These are phyloP conservation scores for Schizosaccharomyces osmophilus DNA, from an alignment of 805 yeast species.

Conservation along the genomic window DNA sequence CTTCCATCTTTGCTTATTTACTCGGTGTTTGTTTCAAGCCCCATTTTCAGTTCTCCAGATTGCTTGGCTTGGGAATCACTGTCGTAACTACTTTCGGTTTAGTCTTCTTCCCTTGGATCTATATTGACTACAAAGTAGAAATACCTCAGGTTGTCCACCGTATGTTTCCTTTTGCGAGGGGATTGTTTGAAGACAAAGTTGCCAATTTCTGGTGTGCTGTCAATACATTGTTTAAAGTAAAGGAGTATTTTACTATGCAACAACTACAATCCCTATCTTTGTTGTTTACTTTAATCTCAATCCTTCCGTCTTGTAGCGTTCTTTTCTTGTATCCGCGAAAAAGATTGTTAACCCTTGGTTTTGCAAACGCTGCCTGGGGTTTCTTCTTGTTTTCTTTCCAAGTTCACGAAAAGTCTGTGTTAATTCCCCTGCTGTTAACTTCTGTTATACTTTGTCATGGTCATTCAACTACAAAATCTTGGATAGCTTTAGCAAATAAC, in stretches of 20 bases:
- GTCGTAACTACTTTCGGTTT: conserved; percentile 30
- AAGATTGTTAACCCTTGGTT: conserved; percentile 41
- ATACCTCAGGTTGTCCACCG: conserved; percentile 30
- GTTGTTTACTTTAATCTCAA: conserved; percentile 17
- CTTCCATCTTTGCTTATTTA: conserved; percentile 61
- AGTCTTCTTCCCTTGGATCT: conserved; percentile 32
- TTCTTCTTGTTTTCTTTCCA: conserved; percentile 81
- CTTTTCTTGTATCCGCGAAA: conserved; percentile 26
- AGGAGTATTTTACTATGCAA: conserved; percentile 24
- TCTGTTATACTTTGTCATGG: conserved; percentile 32
- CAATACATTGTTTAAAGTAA: conserved; percentile 53
- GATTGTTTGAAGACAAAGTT: conserved; percentile 89
- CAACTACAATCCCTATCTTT: conserved; percentile 32
- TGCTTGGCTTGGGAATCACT: conserved; percentile 37
- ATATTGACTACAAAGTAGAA: background rate
- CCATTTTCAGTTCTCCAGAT: conserved; percentile 28
- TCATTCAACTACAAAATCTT: conserved; percentile 4
- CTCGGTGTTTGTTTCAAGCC: conserved; percentile 27
- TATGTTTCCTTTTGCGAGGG: conserved; percentile 79
- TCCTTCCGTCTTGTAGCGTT: conserved; percentile 31
- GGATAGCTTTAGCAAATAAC: conserved; percentile 64
- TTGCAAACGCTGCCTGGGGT: conserved; percentile 64
- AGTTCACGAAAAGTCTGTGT: conserved; percentile 81
- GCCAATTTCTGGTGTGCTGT: conserved; percentile 96
- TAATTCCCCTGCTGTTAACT: conserved; percentile 70